Evolutionary conservation across 768 basidiomycete species (phyloP).

Genomic region (Amanita exitialis): DNA sequence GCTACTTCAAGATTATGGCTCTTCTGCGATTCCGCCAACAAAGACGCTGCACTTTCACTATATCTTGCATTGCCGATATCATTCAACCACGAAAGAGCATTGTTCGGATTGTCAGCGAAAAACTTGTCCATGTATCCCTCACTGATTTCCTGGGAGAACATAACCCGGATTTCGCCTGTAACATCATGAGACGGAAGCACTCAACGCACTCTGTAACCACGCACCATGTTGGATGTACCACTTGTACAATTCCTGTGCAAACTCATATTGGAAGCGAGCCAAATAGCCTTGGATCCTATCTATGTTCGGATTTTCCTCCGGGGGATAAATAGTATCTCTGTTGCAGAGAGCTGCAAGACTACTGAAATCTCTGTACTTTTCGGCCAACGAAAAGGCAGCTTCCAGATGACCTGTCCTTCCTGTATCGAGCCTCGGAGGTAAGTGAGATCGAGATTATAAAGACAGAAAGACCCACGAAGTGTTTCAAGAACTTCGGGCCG

Average conservation of each 20-base stretch:
- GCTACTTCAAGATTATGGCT: conserved; percentile 56
- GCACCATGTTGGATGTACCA: conserved; percentile 89
- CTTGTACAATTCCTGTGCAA: conserved; percentile 81
- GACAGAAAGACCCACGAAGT: conserved; percentile 45
- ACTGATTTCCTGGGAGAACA: conserved; percentile 71
- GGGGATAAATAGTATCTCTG: conserved; percentile 50
- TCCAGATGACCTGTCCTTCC: conserved; percentile 57
- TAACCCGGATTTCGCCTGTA: conserved; percentile 66
- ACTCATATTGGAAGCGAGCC: conserved; percentile 69
- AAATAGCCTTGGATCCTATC: conserved; percentile 62
- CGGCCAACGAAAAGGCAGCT: conserved; percentile 75
- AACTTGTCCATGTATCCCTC: conserved; percentile 59
- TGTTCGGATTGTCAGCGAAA: conserved; percentile 49
- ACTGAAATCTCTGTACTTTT: conserved; percentile 78
- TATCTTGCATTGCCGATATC: conserved; percentile 65
- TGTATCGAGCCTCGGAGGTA: conserved; percentile 16
- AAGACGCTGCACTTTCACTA: conserved; percentile 49
- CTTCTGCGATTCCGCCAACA: conserved; percentile 50
- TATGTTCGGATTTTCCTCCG: conserved; percentile 53
- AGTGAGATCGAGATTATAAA: background rate
- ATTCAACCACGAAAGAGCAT: conserved; percentile 78
- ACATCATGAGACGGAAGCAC: background rate
- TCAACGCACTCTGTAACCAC: conserved; percentile 10
- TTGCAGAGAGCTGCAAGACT: conserved; percentile 82
- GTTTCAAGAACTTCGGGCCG: conserved; percentile 74